Base-by-base conservation (phyloP, 345 rosid genomes). In the Hevea brasiliensis region DNA sequence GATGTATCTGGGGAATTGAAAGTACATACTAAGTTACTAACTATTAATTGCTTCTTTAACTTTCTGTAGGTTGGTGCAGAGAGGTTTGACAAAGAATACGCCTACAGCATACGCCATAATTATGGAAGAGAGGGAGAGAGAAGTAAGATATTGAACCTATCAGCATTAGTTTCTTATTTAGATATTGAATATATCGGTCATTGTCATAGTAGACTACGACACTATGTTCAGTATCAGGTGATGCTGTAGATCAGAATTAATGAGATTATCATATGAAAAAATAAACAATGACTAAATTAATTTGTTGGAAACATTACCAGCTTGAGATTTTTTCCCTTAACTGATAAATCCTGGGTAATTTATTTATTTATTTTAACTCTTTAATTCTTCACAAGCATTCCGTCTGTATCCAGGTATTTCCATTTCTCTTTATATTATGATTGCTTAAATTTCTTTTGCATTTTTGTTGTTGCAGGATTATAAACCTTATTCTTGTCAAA, bases 51-150 rank as follows among this genome's bases (percentile, higher is more conserved):
- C 37, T n/a, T n/a, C 23, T 61, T 27, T 69, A 41, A 68, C 24
- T 11, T 37, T 12, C 72, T 50, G 23, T 71, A 92, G 99, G 93
- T 89, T 72, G 96, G 96, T 23, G 82, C 92, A 69, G 98, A 95
- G 85, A 89, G 83, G 81, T 95, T 95, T 71, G 97, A 91, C 81
- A 92, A 89, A 81, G 96, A 92, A 79, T 91, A 95, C 76, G 96
- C 97, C 40, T 95, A 91, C 79, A 42, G 76, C 84, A 89, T 95
- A 71, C 96, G 94, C 41, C 98, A 95, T 82, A 91, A 86, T 81
- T 92, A 89, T 77, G 99, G 97, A 82, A 92, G 76, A 82, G 97
- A 92, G 81, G 97, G 98, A 76, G 92, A 95, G 82, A 85, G 97
- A 86, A 88, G 98, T 95, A 82, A 86, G 95, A 64, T 67, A 14